Conservation (phyloP, 805 yeast genomes). For the Millerozyma acaciae region DNA sequence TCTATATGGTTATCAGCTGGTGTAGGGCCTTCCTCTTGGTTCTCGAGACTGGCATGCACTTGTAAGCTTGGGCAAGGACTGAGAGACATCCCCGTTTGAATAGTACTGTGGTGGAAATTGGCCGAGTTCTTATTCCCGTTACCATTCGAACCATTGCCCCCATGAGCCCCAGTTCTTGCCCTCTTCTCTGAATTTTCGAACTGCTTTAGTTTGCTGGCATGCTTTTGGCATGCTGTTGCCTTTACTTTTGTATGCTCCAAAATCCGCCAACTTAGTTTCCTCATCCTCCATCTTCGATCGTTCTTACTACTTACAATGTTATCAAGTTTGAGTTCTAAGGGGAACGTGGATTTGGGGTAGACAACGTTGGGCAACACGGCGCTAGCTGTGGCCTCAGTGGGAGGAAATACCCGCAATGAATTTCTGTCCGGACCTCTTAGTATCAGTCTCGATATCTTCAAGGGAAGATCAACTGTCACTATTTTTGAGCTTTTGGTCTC, state of each 20-base stretch:
- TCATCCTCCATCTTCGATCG: conserved; percentile 83
- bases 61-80: conserved; percentile 5
- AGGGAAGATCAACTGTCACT: conserved; percentile 50
- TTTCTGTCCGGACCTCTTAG: conserved; percentile 79
- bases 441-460: conserved; percentile 73
- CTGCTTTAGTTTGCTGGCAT: conserved; percentile 45
- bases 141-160: conserved; percentile 1
- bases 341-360: conserved; percentile 82
- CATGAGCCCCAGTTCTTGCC: conserved; percentile 6
- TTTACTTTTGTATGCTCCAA: conserved; percentile 75
- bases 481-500: conserved; percentile 20
- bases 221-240: conserved; percentile 55
- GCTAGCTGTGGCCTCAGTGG: conserved; percentile 84
- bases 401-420: conserved; percentile 90
- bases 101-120: conserved; percentile 18
- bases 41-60: conserved; percentile 1
- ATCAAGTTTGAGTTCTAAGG: conserved; percentile 78
- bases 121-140: conserved; percentile 8
- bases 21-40: not conserved
- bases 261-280: conserved; percentile 82
- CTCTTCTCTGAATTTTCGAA: conserved; percentile 34
- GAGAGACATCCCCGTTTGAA: conserved; percentile 21
- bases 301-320: conserved; percentile 52
- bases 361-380: conserved; percentile 86
- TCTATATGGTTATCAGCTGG: not conserved